Base-by-base conservation (phyloP, 1,284 basidiomycete species). In the Irpex rosettiformis region DNA sequence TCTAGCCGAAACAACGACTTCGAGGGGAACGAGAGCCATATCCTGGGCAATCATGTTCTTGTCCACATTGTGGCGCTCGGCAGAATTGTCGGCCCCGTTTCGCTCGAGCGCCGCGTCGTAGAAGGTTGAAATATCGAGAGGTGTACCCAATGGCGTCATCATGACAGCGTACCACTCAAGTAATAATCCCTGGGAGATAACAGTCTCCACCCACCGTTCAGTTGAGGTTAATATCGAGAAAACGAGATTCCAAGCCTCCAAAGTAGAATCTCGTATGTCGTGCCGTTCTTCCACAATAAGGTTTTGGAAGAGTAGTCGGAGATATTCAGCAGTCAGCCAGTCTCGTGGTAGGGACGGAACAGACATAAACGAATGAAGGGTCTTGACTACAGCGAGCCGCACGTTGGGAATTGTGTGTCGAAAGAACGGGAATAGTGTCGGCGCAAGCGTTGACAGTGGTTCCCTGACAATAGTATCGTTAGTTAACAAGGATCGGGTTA, bases 341-440 rank as follows among this genome's bases (percentile, higher is more conserved):
- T 88, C 86, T 62, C 83, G 82, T 2, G 91, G 83, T 30, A 98
- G 81, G 0, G 87, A 83, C 3, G 85, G 75, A 1, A 94, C 88
- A 13, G 80, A 79, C 78, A 98, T 88, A 73, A 99, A 96, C 3
- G 91, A 91, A 54, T 88, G 82, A 4, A 99, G 77, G 0, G 95
- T 96, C 61, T 94, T 89, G 58, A 96, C 91, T 4, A 99, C 96
- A 4, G 97, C 91, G 7, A 96, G 80, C 18, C 97, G 93, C 55
- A 99, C 97, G 63, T 89, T 90, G 0, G 92, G 77, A 68, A 99
- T 99, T 0, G 96, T 97, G 73, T 99, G 97, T 10, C 97, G 91
- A 78, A 99, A 96, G 80, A 97, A 99, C 2, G 96, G 93, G 74
- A 94, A 99, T 16, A 98, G 78, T 0, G 89, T 92, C 1, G 94